Percentiles rank a stretch among this genome's conserved stretches.
These are phyloP conservation scores for Mimosa pudica DNA, from an alignment of 306 rosid species.

Conservation along the genomic window DNA sequence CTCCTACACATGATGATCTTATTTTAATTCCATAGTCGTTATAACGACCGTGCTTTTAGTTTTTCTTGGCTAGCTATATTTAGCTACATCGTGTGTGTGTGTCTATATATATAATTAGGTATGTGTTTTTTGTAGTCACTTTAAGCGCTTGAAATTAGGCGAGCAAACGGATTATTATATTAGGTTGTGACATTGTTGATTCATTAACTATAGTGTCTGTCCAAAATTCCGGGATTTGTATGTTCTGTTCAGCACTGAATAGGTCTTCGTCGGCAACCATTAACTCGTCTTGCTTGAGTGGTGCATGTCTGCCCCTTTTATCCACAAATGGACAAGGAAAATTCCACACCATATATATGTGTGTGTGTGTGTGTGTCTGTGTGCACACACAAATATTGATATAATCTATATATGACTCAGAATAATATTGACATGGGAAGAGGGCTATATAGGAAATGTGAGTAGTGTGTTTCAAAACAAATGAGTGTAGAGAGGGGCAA, in stretches of 20 bases:
- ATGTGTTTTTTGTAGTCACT: neutral
- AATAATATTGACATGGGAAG: neutral
- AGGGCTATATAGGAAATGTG: neutral
- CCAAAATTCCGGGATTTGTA: conserved; percentile 16
- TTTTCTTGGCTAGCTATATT: neutral
- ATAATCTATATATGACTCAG: neutral
- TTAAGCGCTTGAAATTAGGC: neutral
- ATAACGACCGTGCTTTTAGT: neutral
- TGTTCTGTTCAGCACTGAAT: neutral
- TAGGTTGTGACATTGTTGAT: neutral
- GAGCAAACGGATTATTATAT: neutral
- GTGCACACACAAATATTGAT: neutral
- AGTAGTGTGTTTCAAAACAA: neutral
- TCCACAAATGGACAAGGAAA: conserved; percentile 27
- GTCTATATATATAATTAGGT: neutral
- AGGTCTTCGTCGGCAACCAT: neutral
- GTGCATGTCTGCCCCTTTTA: conserved; percentile 13
- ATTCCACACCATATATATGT: neutral
- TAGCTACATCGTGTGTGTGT: neutral
- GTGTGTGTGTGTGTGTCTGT: too few relatives aligned
- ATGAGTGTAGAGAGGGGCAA: neutral
- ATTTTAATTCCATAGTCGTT: too few relatives aligned
- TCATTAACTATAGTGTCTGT: neutral
- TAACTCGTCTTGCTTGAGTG: conserved; percentile 6
- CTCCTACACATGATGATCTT: neutral